Percentiles rank a stretch among this genome's conserved stretches.
phyloP scores from a whole-genome alignment of 345 rosid species.

The Iberis pinnata region DNA sequence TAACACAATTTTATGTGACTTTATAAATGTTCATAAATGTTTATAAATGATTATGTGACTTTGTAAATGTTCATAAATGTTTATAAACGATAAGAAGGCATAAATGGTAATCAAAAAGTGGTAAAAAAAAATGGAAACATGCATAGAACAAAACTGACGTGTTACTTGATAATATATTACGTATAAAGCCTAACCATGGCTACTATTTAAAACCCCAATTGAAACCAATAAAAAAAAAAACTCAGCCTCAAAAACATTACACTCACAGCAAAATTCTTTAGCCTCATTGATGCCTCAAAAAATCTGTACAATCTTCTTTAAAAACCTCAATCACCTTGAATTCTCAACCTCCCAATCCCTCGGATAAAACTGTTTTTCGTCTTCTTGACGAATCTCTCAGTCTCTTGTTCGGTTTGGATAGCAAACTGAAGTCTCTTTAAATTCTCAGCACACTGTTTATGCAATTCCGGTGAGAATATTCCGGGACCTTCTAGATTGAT shows the following conservation, averaged over 20 bases:
- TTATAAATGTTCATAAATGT: too few relatives aligned
- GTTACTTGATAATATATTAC: too few relatives aligned
- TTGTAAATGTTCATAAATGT: too few relatives aligned
- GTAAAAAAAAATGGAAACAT: too few relatives aligned
- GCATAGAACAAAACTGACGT: too few relatives aligned
- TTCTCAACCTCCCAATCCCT: constrained; percentile 42
- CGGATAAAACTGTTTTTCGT: constrained; percentile 30
- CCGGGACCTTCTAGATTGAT: constrained; percentile 28
- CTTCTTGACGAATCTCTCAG: constrained; percentile 46
- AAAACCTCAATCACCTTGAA: constrained; percentile 13
- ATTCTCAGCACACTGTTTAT: constrained; percentile 57
- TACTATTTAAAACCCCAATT: constrained; percentile 1
- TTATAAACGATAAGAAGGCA: too few relatives aligned
- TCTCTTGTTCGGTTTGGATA: constrained; percentile 49
- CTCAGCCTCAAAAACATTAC: constrained; percentile 24
- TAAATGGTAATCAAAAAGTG: too few relatives aligned
- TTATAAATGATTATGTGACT: too few relatives aligned
- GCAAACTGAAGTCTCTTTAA: constrained; percentile 60
- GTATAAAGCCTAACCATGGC: constrained; percentile 20
- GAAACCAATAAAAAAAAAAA: background rate
- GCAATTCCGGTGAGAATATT: constrained; percentile 26
- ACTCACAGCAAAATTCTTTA: constrained; percentile 30
- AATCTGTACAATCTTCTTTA: constrained; percentile 20
- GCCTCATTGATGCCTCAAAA: constrained; percentile 22
- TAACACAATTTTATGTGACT: too few relatives aligned